A percentile compares a stretch with the other conserved stretches of the same genome.
Conservation (phyloP, 495 filamentous ascomycete species). For the Pseudoneurospora amorphoporcata region DNA sequence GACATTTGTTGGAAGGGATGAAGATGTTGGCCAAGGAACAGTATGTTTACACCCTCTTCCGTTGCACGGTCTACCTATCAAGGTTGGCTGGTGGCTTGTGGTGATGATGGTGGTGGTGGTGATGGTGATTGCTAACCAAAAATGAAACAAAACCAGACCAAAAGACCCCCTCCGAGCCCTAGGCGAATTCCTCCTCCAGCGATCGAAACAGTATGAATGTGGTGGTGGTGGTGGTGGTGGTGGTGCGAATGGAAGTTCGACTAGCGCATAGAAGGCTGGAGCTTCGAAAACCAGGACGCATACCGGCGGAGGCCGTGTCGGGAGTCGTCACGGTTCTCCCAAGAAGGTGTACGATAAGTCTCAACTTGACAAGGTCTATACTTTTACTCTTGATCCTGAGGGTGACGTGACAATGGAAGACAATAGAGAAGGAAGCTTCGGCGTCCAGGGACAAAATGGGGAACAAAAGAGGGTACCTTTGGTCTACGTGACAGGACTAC, state of each 20-base stretch:
- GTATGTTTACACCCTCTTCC: conserved; percentile 41
- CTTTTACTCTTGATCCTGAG: neutral
- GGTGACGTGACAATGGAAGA: neutral
- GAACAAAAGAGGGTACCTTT: too few species aligned
- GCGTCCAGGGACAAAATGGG: too few species aligned
- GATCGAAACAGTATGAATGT: conserved; percentile 63
- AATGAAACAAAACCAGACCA: conserved; percentile 37
- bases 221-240: neutral
- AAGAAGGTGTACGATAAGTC: neutral
- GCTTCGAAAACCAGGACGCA: neutral
- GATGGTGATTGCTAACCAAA: neutral
- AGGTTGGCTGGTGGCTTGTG: neutral
- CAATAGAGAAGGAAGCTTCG: too few species aligned
- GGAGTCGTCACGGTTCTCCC: neutral
- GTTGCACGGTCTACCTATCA: neutral
- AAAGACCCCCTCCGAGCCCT: conserved; percentile 76
- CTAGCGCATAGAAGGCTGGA: neutral
- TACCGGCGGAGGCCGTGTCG: neutral
- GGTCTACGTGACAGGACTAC: too few species aligned
- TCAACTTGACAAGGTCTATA: neutral
- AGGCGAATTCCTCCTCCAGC: conserved; percentile 76
- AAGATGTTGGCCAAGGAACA: conserved; percentile 75
- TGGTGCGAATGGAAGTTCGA: neutral
- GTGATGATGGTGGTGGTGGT: neutral
- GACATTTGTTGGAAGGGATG: conserved; percentile 81